These are phyloP conservation scores for Russula abietina DNA, from an alignment of 768 basidiomycete species.

Conservation along the genomic window DNA sequence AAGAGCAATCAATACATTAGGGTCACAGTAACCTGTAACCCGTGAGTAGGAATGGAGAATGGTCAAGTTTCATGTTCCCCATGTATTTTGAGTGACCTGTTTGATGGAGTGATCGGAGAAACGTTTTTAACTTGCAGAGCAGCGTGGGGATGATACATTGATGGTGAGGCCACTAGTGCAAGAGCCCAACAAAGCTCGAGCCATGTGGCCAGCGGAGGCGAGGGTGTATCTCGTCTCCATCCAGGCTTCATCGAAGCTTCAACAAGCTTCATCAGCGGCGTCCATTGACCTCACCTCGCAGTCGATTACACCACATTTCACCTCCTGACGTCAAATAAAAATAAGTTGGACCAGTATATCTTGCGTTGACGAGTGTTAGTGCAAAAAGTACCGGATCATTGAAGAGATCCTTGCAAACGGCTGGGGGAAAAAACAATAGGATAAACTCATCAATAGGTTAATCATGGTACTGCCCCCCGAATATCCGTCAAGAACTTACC, in stretches of 20 bases:
- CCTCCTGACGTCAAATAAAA: neutral
- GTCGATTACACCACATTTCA: neutral
- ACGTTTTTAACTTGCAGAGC: neutral
- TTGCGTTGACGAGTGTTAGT: neutral
- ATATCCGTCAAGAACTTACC: neutral
- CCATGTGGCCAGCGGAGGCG: neutral
- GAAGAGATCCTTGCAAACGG: neutral
- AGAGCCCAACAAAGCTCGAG: neutral
- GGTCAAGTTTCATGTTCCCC: conserved; percentile 4
- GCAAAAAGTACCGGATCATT: neutral
- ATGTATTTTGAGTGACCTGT: neutral
- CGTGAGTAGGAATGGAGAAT: neutral
- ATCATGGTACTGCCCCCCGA: conserved; percentile 4
- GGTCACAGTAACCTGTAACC: neutral
- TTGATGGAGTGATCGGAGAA: neutral
- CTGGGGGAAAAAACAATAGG: neutral
- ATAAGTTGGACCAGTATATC: neutral
- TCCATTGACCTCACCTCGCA: neutral
- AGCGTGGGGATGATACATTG: neutral
- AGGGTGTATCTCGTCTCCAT: neutral
- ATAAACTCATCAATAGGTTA: neutral
- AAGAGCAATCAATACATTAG: neutral
- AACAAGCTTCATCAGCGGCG: neutral
- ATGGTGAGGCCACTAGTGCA: neutral
- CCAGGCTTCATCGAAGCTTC: neutral